phyloP scores from a whole-genome alignment of 2,329 filamentous ascomycete genomes.

The Apiospora rasikravindrae region DNA sequence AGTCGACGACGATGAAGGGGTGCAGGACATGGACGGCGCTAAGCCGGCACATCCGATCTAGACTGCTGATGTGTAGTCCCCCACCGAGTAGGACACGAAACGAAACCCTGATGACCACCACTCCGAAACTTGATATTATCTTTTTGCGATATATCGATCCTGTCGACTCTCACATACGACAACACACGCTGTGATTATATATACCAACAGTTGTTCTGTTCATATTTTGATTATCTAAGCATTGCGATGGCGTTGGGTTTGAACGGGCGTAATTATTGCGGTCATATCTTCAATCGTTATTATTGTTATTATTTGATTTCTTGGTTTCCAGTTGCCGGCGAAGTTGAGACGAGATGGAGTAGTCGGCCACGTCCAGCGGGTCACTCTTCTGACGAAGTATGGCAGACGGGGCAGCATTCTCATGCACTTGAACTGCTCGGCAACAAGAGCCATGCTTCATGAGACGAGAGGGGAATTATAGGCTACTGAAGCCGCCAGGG shows the following conservation, averaged over 20 bases:
- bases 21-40: conserved; percentile 38
- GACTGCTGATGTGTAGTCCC: conserved; percentile 25
- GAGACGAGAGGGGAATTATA: neutral
- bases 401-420: neutral
- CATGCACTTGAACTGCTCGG: neutral
- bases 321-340: neutral
- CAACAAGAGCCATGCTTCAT: neutral
- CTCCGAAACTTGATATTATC: neutral
- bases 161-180: conserved; percentile 2
- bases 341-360: neutral
- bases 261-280: conserved; percentile 1
- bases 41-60: conserved; percentile 23
- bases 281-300: neutral
- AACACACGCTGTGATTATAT: neutral
- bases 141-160: neutral
- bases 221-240: neutral
- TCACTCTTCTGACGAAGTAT: neutral
- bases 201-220: neutral
- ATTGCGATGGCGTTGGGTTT: conserved; percentile 9
- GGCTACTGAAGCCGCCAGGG: neutral
- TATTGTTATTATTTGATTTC: neutral
- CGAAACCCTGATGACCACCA: conserved; percentile 1
- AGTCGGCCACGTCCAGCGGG: neutral
- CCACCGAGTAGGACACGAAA: conserved; percentile 8
- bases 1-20: conserved; percentile 37